Percentiles rank a stretch among this genome's conserved stretches.
These are phyloP conservation scores for Saccharata proteae DNA, from an alignment of 2,329 filamentous ascomycete species.

Conservation along the genomic window DNA sequence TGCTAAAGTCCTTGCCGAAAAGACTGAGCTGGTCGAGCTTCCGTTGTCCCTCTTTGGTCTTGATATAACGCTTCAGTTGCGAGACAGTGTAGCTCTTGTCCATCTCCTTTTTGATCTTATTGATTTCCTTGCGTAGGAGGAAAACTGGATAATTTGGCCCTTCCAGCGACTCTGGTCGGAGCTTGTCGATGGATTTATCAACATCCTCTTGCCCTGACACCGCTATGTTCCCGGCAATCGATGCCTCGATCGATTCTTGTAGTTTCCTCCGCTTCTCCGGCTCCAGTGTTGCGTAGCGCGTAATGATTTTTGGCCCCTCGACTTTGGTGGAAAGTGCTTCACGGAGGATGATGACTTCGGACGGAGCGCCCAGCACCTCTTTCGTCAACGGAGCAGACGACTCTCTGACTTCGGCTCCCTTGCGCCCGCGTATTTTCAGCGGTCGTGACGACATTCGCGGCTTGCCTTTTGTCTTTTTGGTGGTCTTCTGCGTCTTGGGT, in stretches of 20 bases:
- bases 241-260: conserved; percentile 2
- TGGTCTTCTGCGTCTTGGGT: background rate
- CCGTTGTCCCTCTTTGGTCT: background rate
- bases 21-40: conserved; percentile 3
- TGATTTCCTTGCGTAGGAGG: conserved; percentile 16
- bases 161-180: conserved; percentile 16
- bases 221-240: conserved; percentile 16
- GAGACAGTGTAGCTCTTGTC: conserved; percentile 16
- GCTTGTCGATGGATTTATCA: conserved; percentile 18
- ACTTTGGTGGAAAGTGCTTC: too few species aligned
- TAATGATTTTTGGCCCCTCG: too few species aligned
- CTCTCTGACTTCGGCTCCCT: conserved; percentile 14
- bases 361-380: conserved; percentile 21
- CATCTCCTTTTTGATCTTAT: conserved; percentile 16
- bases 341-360: conserved; percentile 23
- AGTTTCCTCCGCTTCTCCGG: conserved; percentile 10
- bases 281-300: too few species aligned
- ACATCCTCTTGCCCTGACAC: conserved; percentile 18
- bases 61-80: conserved; percentile 21
- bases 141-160: conserved; percentile 15
- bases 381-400: conserved; percentile 17
- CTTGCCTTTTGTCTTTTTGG: background rate
- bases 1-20: conserved; percentile 1
- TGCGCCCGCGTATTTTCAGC: conserved; percentile 16
- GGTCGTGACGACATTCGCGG: too few species aligned